Base-by-base conservation (phyloP, 2,329 filamentous ascomycete genomes). In the Xylariomycetidae sp. region DNA sequence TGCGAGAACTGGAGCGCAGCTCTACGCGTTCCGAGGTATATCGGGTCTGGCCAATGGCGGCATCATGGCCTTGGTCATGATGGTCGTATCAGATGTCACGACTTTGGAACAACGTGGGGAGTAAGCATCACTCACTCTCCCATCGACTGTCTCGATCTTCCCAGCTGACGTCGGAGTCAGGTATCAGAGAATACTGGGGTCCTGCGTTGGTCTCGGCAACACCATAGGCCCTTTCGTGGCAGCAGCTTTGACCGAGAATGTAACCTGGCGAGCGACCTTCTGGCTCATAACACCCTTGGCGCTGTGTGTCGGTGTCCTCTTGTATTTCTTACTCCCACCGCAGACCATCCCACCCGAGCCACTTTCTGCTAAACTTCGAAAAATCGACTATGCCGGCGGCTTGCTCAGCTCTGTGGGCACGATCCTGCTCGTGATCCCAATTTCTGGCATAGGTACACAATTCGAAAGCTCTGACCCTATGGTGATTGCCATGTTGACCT, bases 151-250 rank as follows among this genome's bases (percentile, higher is more conserved):
- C 8, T 23, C 20, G n/a, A 23, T 8, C 20, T 23, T n/a, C 8
- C 20, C n/a, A 23, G 20, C 20, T 23, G n/a, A 23, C 20, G n/a
- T 8, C n/a, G 20, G 61, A 1, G 61, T 59, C 0, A 59, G 56
- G 16, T 62, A 58, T 16, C 49, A 54, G 40, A 67, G 67, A 4
- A 64, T 71, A 6, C 39, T 70, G 10, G 64, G 66, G 17, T 58
- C 60, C 4, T 58, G 59, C 22, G 53, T 70, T 3, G 67, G 64
- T 0, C 29, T 66, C 5, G 67, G 67, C 4, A 71, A 70, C 44
- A 56, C 63, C 12, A 54, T 63, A 13, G 68, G 67, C 3, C 67
- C 67, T 0, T 63, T 72, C 31, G 48, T 72, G 22, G 66, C 63
- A 3, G 63, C 65, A 5, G 67, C 56, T 1, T 69, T 71, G 10